Conservation (phyloP, 768 basidiomycete species). For the Xerocomellus amylosporus region DNA sequence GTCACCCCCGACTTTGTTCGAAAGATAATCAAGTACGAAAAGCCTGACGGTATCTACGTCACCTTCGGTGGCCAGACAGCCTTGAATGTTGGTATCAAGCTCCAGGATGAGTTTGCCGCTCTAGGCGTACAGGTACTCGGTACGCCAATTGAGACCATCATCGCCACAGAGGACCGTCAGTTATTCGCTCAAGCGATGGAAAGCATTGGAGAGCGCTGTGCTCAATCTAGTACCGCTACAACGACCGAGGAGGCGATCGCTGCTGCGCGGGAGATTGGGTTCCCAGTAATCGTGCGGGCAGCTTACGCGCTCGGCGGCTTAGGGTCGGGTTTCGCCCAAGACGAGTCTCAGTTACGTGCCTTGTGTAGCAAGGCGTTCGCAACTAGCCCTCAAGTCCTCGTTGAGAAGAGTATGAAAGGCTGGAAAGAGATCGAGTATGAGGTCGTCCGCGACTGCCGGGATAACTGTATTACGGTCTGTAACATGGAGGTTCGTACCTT, state of each 20-base stretch:
- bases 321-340: conserved; percentile 94
- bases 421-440: conserved; percentile 99
- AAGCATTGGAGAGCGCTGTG: conserved; percentile 93
- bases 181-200: conserved; percentile 93
- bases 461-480: conserved; percentile 99
- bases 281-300: conserved; percentile 94
- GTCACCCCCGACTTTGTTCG: conserved; percentile 97
- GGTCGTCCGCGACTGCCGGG: conserved; percentile 94
- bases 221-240: conserved; percentile 85
- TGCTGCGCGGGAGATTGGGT: conserved; percentile 85
- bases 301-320: conserved; percentile 96
- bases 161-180: conserved; percentile 95
- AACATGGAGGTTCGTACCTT: conserved; percentile 93
- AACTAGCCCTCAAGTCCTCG: conserved; percentile 96
- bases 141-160: conserved; percentile 95
- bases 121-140: conserved; percentile 93
- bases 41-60: conserved; percentile 97
- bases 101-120: conserved; percentile 92
- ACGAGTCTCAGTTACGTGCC: conserved; percentile 84
- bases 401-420: conserved; percentile 99
- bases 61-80: conserved; percentile 99
- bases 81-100: conserved; percentile 92
- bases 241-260: conserved; percentile 77
- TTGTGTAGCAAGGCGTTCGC: conserved; percentile 95
- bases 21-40: conserved; percentile 98